A percentile compares a stretch with the other conserved stretches of the same genome.
phyloP scores from a whole-genome alignment of 108 stramenopile genomes.

The Mediolabrus comicus region DNA sequence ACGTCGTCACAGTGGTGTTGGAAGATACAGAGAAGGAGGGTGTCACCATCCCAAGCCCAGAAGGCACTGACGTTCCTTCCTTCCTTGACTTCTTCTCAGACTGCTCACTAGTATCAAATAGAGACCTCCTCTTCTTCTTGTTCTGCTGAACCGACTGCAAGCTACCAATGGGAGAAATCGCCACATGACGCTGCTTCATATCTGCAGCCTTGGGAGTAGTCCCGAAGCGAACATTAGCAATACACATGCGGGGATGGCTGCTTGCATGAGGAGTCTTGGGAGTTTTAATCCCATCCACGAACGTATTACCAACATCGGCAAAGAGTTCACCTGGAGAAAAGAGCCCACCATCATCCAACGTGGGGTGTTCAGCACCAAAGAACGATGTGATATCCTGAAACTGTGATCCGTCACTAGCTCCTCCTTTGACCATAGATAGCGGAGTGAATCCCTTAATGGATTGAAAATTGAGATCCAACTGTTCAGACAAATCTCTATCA shows the following conservation, averaged over 20 bases:
- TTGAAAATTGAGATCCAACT: conserved; percentile 19
- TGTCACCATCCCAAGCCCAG: conserved; percentile 22
- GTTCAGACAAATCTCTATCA: conserved; percentile 18
- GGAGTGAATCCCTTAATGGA: conserved; percentile 38
- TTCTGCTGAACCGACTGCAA: conserved; percentile 6
- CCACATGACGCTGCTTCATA: conserved; percentile 32
- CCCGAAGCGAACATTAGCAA: conserved; percentile 47
- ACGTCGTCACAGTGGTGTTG: conserved; percentile 27
- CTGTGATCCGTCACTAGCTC: neutral
- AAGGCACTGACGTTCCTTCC: neutral
- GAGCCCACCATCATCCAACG: neutral
- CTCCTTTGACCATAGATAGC: conserved; percentile 20
- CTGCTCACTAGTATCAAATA: conserved; percentile 11
- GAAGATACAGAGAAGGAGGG: conserved; percentile 37
- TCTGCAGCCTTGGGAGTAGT: conserved; percentile 8
- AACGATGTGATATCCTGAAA: conserved; percentile 18
- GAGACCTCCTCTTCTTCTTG: conserved; percentile 25
- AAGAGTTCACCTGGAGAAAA: conserved; percentile 2
- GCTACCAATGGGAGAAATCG: conserved; percentile 36
- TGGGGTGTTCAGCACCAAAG: conserved; percentile 16
- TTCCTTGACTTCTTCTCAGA: conserved; percentile 12
- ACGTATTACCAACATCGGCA: conserved; percentile 2
- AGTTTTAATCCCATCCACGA: conserved; percentile 26
- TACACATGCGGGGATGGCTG: conserved; percentile 34
- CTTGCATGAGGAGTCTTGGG: conserved; percentile 44